These are phyloP conservation scores for Cicer yamashitae DNA, from an alignment of 306 rosid genomes.

Conservation along the genomic window DNA sequence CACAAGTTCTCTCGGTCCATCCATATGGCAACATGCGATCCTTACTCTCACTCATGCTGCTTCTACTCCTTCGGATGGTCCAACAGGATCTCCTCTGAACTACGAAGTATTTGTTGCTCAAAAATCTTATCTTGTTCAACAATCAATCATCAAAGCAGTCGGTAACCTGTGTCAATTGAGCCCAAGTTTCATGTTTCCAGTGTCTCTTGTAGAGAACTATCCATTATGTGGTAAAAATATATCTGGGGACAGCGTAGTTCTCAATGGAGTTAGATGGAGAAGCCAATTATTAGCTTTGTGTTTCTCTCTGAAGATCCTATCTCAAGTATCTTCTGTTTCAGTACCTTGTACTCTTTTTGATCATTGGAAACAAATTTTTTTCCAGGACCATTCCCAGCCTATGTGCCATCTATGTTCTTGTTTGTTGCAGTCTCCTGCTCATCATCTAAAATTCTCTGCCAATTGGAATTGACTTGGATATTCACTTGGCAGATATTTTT, in stretches of 20 bases:
- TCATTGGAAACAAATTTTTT: conserved; percentile 43
- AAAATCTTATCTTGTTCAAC: conserved; percentile 56
- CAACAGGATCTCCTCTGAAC: conserved; percentile 58
- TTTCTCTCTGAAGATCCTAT: conserved; percentile 53
- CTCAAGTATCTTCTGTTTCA: conserved; percentile 46
- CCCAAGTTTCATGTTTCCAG: conserved; percentile 50
- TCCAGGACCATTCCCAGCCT: conserved; percentile 43
- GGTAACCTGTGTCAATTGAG: conserved; percentile 45
- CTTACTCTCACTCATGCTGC: conserved; percentile 68
- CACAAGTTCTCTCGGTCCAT: conserved; percentile 54
- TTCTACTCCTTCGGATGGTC: conserved; percentile 59
- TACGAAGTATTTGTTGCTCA: conserved; percentile 54
- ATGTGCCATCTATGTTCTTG: conserved; percentile 49
- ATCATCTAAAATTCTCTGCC: conserved; percentile 52
- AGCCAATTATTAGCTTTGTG: conserved; percentile 58
- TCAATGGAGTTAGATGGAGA: conserved; percentile 56
- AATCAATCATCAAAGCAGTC: conserved; percentile 53
- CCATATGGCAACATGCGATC: conserved; percentile 58
- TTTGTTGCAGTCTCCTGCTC: conserved; percentile 51
- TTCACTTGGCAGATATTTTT: neutral
- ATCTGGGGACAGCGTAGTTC: conserved; percentile 43
- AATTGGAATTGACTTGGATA: conserved; percentile 42
- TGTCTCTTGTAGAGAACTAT: conserved; percentile 66
- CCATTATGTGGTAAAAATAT: conserved; percentile 43
- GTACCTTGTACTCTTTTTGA: conserved; percentile 41